Evolutionary conservation across 1,139 yeast species (phyloP).

Genomic region (Candida labiduridarum): DNA sequence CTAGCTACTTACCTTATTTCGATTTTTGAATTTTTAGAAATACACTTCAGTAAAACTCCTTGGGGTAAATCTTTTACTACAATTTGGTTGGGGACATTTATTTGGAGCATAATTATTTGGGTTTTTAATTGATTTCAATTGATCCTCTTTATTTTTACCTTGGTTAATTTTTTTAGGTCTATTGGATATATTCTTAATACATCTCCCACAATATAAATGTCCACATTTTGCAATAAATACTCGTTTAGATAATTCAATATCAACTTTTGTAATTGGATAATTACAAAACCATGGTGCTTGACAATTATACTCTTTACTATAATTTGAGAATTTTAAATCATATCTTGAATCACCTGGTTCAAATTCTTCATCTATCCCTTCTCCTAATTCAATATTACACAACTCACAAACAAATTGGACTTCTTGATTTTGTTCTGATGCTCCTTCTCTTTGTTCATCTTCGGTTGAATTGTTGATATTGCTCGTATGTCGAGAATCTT

Average conservation of each 20-base stretch:
- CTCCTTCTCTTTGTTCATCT: too few relatives aligned
- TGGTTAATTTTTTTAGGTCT: slow-evolving; percentile 23
- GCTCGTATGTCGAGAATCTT: slow-evolving; percentile 38
- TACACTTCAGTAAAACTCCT: slow-evolving; percentile 43
- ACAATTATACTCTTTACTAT: slow-evolving; percentile 34
- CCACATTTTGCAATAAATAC: slow-evolving; percentile 78
- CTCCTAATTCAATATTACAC: slow-evolving; percentile 72
- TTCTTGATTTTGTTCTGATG: slow-evolving; percentile 3
- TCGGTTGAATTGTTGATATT: slow-evolving; percentile 24
- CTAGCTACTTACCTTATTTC: too few relatives aligned
- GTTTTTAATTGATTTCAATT: slow-evolving; percentile 37
- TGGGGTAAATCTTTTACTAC: slow-evolving; percentile 38
- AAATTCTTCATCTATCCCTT: slow-evolving; percentile 64
- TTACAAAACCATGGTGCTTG: slow-evolving; percentile 70
- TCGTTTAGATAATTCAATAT: slow-evolving; percentile 64
- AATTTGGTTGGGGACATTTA: slow-evolving; percentile 46
- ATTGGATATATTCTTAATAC: slow-evolving; percentile 62
- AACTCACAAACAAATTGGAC: slow-evolving; percentile 57
- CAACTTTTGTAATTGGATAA: slow-evolving; percentile 52
- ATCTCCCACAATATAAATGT: slow-evolving; percentile 84
- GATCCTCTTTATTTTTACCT: slow-evolving; percentile 18
- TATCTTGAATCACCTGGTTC: slow-evolving; percentile 30
- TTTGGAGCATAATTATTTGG: slow-evolving; percentile 52
- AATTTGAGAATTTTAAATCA: slow-evolving; percentile 28
- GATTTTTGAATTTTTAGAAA: slow-evolving; percentile 13